Percentiles rank a stretch among this genome's conserved stretches.
Evolutionary conservation across 2,329 filamentous ascomycete genomes (phyloP).

Genomic region (Paecilomyces niveus): DNA sequence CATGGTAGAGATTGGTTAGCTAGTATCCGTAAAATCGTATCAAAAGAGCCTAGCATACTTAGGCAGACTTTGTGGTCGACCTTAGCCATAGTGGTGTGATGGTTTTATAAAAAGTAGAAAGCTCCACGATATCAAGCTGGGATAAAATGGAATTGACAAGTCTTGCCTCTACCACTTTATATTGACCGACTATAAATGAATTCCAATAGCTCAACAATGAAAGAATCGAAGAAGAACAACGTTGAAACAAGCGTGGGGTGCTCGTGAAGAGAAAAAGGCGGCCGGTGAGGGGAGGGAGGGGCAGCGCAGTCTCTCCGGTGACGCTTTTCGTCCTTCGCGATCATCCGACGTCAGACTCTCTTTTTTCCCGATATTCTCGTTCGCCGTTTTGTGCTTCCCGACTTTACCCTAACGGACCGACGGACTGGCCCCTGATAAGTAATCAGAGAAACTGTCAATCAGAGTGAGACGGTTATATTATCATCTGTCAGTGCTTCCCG

Average conservation of each 20-base stretch:
- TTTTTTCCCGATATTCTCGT: constrained; percentile 9
- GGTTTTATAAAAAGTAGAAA: not conserved
- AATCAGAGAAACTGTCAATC: not conserved
- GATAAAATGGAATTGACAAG: not conserved
- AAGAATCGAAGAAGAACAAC: constrained; percentile 7
- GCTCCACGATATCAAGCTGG: not conserved
- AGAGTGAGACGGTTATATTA: constrained; percentile 9
- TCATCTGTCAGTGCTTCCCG: constrained; percentile 4
- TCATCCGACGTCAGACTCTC: constrained; percentile 26
- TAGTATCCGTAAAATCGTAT: constrained; percentile 24
- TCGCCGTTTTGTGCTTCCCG: constrained; percentile 16
- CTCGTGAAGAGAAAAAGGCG: constrained; percentile 10
- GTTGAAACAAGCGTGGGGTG: constrained; percentile 8
- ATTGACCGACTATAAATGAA: not conserved
- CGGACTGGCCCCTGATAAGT: not conserved
- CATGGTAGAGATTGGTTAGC: constrained; percentile 31
- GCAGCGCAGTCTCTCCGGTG: constrained; percentile 26
- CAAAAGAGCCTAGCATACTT: constrained; percentile 42
- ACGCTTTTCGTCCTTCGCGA: constrained; percentile 22
- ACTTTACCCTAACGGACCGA: constrained; percentile 22
- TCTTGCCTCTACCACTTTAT: not conserved
- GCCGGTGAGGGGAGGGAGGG: constrained; percentile 20
- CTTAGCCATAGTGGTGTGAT: constrained; percentile 49
- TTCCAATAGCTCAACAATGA: not conserved
- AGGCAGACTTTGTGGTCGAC: constrained; percentile 64